Conservation (phyloP, 2,329 filamentous ascomycete species). For the Aspergillus aculeatinus region DNA sequence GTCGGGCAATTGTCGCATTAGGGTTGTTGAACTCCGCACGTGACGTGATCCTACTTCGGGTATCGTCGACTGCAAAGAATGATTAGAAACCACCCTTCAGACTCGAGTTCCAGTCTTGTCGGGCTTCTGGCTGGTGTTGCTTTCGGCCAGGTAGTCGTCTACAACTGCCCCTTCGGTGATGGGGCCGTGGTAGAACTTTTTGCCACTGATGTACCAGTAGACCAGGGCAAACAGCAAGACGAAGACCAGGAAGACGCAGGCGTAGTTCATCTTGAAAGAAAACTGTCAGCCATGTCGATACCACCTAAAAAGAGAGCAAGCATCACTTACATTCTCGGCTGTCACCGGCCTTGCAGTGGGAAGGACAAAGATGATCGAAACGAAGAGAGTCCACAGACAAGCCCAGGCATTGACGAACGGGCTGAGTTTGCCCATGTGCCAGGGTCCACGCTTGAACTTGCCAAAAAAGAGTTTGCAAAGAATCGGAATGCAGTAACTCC, state of each 20-base stretch:
- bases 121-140: not conserved
- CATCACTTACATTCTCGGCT: slow-evolving; percentile 1
- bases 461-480: slow-evolving; percentile 5
- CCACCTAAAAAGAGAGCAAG: not conserved
- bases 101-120: not conserved
- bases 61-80: no score
- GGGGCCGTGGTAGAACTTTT: not conserved
- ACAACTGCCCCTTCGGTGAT: slow-evolving; percentile 1
- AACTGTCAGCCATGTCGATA: not conserved
- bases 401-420: not conserved
- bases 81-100: not conserved
- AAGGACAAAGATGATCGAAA: slow-evolving; percentile 1
- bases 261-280: slow-evolving; percentile 2
- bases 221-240: slow-evolving; percentile 6
- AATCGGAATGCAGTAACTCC: slow-evolving; percentile 5
- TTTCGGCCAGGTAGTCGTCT: not conserved
- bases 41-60: not conserved
- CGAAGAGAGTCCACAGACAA: slow-evolving; percentile 4
- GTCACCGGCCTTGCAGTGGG: slow-evolving; percentile 3
- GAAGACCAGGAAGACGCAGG: slow-evolving; percentile 4
- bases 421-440: slow-evolving; percentile 4
- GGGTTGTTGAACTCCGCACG: not conserved
- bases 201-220: slow-evolving; percentile 7
- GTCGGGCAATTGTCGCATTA: not conserved
- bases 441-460: slow-evolving; percentile 4